Evolutionary conservation across 2,329 filamentous ascomycete genomes (phyloP).

Genomic region (Colletotrichum liriopes): DNA sequence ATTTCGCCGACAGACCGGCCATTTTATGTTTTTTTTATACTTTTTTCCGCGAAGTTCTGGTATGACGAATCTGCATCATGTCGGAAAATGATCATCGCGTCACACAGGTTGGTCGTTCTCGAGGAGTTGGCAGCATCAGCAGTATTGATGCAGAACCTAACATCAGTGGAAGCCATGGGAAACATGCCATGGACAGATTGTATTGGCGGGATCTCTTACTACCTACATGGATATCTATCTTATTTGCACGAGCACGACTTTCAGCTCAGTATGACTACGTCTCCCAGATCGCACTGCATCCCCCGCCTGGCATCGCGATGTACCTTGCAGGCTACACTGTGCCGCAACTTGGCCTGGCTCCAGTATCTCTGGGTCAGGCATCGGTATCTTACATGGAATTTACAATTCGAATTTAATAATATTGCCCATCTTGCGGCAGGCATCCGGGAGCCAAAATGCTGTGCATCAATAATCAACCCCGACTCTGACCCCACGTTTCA

Average conservation of each 20-base stretch:
- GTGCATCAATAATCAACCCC: slow-evolving; percentile 8
- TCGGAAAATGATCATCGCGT: background rate
- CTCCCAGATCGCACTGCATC: background rate
- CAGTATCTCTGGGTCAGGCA: background rate
- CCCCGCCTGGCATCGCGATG: background rate
- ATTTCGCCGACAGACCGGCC: slow-evolving; percentile 7
- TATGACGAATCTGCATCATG: background rate
- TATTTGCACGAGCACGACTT: background rate
- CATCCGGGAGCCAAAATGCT: slow-evolving; percentile 24
- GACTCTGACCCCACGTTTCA: slow-evolving; percentile 15
- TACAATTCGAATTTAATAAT: background rate
- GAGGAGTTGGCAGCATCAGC: background rate
- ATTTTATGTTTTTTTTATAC: background rate
- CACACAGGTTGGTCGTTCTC: background rate
- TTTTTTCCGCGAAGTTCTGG: background rate
- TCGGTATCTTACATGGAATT: slow-evolving; percentile 22
- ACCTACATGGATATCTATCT: background rate
- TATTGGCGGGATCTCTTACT: slow-evolving; percentile 11
- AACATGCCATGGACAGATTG: slow-evolving; percentile 27
- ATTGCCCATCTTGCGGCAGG: slow-evolving; percentile 4
- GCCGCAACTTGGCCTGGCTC: background rate
- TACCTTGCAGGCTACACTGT: slow-evolving; percentile 8
- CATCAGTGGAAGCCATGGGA: slow-evolving; percentile 8
- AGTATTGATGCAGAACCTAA: background rate
- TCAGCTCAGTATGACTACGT: background rate